Conservation (phyloP, 106 monocot species). For the Phalaenopsis aphrodite region DNA sequence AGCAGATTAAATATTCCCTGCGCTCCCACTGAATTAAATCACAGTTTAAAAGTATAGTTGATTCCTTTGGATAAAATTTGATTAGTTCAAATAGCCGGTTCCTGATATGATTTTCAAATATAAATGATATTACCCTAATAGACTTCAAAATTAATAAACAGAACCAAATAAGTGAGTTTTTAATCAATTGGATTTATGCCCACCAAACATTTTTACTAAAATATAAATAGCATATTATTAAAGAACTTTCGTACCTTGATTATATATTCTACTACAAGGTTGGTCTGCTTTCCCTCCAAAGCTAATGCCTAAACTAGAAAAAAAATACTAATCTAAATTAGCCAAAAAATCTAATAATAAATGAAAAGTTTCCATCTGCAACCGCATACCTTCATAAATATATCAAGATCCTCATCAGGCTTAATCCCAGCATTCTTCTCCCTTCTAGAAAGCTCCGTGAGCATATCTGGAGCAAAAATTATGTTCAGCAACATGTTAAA, state of each 20-base stretch:
- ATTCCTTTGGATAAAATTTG: neutral
- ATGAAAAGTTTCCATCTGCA: neutral
- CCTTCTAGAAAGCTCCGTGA: conserved; percentile 83
- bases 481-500: conserved; percentile 9
- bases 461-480: conserved; percentile 61
- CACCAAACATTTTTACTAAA: neutral
- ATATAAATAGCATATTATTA: neutral
- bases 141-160: neutral
- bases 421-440: conserved; percentile 92
- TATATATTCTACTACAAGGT: conserved; percentile 93
- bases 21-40: neutral
- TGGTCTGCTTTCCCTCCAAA: conserved; percentile 72
- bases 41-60: neutral
- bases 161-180: neutral
- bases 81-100: neutral
- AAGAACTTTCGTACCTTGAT: conserved; percentile 67
- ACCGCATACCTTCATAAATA: conserved; percentile 87
- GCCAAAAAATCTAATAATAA: neutral
- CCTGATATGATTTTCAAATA: neutral
- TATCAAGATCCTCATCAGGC: conserved; percentile 97
- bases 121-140: neutral
- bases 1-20: neutral
- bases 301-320: conserved; percentile 62
- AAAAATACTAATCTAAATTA: neutral
- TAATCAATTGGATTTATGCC: neutral